Evolutionary conservation across 805 yeast genomes (phyloP).

Genomic region (Millerozyma acaciae): DNA sequence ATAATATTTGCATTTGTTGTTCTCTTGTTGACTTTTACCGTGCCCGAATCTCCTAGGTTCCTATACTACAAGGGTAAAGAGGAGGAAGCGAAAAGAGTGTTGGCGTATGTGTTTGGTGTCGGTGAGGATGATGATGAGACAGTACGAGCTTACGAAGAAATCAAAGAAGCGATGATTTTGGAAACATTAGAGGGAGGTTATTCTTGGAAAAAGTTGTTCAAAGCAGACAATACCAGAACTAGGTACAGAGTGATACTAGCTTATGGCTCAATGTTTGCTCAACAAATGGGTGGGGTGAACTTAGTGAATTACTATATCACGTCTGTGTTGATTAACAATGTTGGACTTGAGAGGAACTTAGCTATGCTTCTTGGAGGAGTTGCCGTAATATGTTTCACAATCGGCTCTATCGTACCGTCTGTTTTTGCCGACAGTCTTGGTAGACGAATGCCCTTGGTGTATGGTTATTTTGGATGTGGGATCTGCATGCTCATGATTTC

Average conservation of each 20-base stretch:
- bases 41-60: slow-evolving; percentile 50
- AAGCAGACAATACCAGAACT: neutral
- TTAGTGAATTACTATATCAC: neutral
- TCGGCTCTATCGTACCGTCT: slow-evolving; percentile 22
- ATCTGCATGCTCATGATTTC: slow-evolving; percentile 27
- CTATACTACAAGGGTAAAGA: slow-evolving; percentile 28
- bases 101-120: neutral
- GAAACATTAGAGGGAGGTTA: neutral
- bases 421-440: neutral
- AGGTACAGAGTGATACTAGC: neutral
- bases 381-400: slow-evolving; percentile 32
- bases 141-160: neutral
- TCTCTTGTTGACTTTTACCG: slow-evolving; percentile 24
- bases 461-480: slow-evolving; percentile 28
- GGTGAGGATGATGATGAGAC: neutral
- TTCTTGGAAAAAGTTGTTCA: neutral
- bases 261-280: too few relatives aligned
- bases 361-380: slow-evolving; percentile 13
- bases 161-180: neutral
- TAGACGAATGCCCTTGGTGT: slow-evolving; percentile 27
- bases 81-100: slow-evolving; percentile 22
- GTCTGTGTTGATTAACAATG: neutral
- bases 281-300: neutral
- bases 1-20: slow-evolving; percentile 38
- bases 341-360: neutral